These are phyloP conservation scores for Boletus insuetus DNA, from an alignment of 768 basidiomycete genomes.

Conservation along the genomic window DNA sequence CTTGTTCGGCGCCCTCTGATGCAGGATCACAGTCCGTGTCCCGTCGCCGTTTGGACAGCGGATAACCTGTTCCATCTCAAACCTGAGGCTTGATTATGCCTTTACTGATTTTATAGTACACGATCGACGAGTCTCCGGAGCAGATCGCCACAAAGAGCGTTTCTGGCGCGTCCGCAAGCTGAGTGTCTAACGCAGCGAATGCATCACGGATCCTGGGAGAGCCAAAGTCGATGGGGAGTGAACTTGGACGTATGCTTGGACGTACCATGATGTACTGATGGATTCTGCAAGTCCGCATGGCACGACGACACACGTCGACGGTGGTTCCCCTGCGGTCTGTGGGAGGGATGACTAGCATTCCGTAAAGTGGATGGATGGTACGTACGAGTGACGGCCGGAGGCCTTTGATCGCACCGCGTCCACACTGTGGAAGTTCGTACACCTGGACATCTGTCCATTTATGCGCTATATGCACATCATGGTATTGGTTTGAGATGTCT, in stretches of 20 bases:
- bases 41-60: too few relatives aligned
- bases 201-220: constrained; percentile 53
- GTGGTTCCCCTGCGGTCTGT: constrained; percentile 41
- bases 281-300: constrained; percentile 70
- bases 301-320: constrained; percentile 41
- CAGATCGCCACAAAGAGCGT: constrained; percentile 69
- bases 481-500: background rate
- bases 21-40: background rate
- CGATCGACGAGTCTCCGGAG: constrained; percentile 75
- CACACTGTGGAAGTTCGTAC: constrained; percentile 54
- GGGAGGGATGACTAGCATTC: background rate
- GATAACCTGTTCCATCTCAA: constrained; percentile 23
- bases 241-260: background rate
- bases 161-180: constrained; percentile 27
- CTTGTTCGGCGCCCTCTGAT: background rate
- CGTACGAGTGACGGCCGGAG: constrained; percentile 51
- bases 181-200: constrained; percentile 45
- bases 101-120: constrained; percentile 78
- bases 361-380: background rate
- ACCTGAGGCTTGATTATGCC: constrained; percentile 75
- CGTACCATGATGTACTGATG: constrained; percentile 60
- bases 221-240: background rate
- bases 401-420: constrained; percentile 59
- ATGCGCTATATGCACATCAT: constrained; percentile 50
- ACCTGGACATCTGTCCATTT: constrained; percentile 66